Evolutionary conservation across 176 grass and related monocot species (phyloP), one percentile per base, ranked within the genome.

Genomic region (Oropetium thomaeum): DNA sequence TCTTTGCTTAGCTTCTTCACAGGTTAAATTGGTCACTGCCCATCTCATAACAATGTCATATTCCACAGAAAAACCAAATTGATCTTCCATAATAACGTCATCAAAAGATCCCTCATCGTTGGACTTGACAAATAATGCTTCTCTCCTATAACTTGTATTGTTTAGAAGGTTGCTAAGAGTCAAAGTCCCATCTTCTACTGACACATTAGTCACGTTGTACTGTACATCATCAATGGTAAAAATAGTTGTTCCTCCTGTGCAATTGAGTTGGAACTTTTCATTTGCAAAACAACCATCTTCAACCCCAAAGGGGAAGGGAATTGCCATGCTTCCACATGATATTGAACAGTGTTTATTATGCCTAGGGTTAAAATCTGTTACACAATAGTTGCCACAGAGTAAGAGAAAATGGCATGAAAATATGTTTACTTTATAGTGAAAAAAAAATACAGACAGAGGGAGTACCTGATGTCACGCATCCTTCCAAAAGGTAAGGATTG

Each of bases 301-400:
- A 5, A 85, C 11, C 1, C 87, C 82, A 4, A 89, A 85, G 0
- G 87, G 82, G 2, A 72, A 89, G 3, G n/a, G 58, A 5, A 89
- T 61, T 0, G 0, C 5, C 28, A 44, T 82, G 44, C 66, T 82
- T 7, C 82, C 87, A 25, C 82, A 85, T 13, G 10, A 71, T 59
- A 0, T 77, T 2, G 0, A 0, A 29, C 77, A 89, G 3, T 66
- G 2, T 2, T 2, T 5, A 38, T 64, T 41, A 20, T 19, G 54
- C n/a, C 10, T 34, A 0, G 55, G 7, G 17, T 63, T 71, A 8
- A 71, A 71, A 20, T 4, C 19, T 32, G 10, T 4, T 33, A 1
- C 72, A 23, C 0, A 13, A 10, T 71, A 38, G 4, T 39, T 48
- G 44, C 16, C 17, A 20, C 43, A 17, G 2, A 47, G 43, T 47